These are phyloP conservation scores for Fomitopsis betulina DNA, from an alignment of 1,284 basidiomycete species.

Conservation along the genomic window DNA sequence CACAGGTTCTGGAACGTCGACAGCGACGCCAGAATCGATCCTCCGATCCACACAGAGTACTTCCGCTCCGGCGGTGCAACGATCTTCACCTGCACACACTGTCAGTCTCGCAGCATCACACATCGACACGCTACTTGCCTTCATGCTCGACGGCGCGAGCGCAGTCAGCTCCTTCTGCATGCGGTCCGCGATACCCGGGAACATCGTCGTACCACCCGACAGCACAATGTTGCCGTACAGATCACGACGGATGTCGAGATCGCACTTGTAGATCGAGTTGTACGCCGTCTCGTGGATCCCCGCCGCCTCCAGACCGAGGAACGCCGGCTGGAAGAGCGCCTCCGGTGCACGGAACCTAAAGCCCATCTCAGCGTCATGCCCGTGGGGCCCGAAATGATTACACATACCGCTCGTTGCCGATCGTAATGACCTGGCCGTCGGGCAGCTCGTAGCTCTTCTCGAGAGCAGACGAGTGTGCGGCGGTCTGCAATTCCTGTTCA, in stretches of 20 bases:
- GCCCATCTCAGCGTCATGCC: not conserved
- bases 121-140: constrained; percentile 53
- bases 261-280: constrained; percentile 85
- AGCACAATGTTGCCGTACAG: constrained; percentile 94
- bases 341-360: constrained; percentile 91
- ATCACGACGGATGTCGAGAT: constrained; percentile 82
- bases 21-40: constrained; percentile 93
- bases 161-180: constrained; percentile 98
- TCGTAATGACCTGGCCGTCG: constrained; percentile 95
- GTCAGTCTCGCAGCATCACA: constrained; percentile 6
- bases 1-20: constrained; percentile 95
- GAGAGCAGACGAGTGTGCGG: constrained; percentile 85
- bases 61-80: constrained; percentile 90
- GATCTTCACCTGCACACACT: constrained; percentile 74
- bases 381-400: not conserved
- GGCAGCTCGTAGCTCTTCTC: constrained; percentile 97
- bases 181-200: constrained; percentile 94
- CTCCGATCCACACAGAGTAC: constrained; percentile 99
- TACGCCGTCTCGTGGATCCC: constrained; percentile 97
- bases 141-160: constrained; percentile 83
- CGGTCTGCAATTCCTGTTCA: constrained; percentile 93
- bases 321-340: constrained; percentile 94
- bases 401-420: constrained; percentile 86
- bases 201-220: constrained; percentile 97
- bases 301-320: constrained; percentile 89